Conservation (phyloP, 75 land plant genomes). For the Cryptomeria japonica region DNA sequence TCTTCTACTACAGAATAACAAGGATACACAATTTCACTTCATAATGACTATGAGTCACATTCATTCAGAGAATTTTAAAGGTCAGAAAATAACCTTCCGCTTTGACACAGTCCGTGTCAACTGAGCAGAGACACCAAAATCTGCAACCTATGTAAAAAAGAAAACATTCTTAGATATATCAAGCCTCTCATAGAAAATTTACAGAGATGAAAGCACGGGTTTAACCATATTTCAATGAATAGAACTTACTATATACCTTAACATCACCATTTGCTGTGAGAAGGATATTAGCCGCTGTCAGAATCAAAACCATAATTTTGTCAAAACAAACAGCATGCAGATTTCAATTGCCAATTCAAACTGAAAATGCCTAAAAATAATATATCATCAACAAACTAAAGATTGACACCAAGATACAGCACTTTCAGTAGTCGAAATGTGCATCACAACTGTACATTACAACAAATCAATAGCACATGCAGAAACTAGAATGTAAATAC, state of each 20-base stretch:
- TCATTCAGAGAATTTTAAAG: not conserved
- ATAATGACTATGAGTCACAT: not conserved
- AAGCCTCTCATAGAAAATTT: not conserved
- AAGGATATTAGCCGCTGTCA: conserved; percentile 95
- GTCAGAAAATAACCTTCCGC: conserved; percentile 68
- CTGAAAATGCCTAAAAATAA: not conserved
- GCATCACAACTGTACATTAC: conserved; percentile 4
- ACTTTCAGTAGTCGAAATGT: not conserved
- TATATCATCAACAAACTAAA: not conserved
- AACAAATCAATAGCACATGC: conserved; percentile 8
- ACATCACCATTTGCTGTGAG: conserved; percentile 97
- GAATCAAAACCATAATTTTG: not conserved
- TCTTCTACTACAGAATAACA: not conserved
- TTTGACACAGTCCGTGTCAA: conserved; percentile 95
- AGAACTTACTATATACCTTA: conserved; percentile 53
- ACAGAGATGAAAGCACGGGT: not conserved
- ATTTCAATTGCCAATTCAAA: not conserved
- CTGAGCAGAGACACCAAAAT: conserved; percentile 99
- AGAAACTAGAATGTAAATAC: conserved; percentile 25
- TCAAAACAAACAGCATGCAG: not conserved
- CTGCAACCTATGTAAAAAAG: conserved; percentile 80
- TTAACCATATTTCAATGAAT: not conserved
- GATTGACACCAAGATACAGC: not conserved
- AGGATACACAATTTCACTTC: not conserved
- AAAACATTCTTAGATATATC: not conserved